A percentile compares a stretch with the other conserved stretches of the same genome.
Conservation (phyloP, 2,329 filamentous ascomycete species). For the Apiospora koreana region DNA sequence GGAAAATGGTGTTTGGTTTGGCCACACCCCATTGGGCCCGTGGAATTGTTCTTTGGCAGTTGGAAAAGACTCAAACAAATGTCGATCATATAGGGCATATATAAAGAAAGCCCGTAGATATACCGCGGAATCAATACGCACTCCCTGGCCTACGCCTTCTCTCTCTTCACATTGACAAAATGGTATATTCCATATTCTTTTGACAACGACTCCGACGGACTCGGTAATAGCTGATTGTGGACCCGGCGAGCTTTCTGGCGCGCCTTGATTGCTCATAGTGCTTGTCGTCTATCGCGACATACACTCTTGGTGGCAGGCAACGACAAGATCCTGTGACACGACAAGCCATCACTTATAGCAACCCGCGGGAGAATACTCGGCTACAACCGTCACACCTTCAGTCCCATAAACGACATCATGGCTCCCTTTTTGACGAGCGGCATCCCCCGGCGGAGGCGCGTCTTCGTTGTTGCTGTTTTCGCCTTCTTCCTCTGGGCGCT, state of each 20-base stretch:
- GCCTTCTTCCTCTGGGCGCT: conserved; percentile 10
- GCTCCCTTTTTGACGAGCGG: neutral
- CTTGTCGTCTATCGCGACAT: neutral
- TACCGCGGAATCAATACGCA: neutral
- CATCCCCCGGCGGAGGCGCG: conserved; percentile 1
- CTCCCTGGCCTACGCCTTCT: neutral
- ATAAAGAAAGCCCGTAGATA: no score
- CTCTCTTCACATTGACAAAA: neutral
- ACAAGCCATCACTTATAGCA: neutral
- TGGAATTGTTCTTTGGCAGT: neutral
- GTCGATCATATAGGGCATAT: no score
- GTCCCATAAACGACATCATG: neutral
- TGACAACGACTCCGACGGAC: neutral
- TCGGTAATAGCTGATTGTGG: neutral
- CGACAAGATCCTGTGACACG: neutral
- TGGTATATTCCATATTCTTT: neutral
- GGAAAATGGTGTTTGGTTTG: neutral
- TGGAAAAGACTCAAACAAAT: neutral
- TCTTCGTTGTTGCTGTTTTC: neutral
- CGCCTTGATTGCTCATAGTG: neutral
- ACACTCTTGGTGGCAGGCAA: neutral
- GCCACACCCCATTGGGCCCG: neutral
- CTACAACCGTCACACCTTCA: neutral
- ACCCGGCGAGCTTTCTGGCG: neutral
- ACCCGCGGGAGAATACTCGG: neutral